A percentile compares a stretch with the other conserved stretches of the same genome.
Conservation (phyloP, 2,329 filamentous ascomycete species). For the Hypoxylon sp. region DNA sequence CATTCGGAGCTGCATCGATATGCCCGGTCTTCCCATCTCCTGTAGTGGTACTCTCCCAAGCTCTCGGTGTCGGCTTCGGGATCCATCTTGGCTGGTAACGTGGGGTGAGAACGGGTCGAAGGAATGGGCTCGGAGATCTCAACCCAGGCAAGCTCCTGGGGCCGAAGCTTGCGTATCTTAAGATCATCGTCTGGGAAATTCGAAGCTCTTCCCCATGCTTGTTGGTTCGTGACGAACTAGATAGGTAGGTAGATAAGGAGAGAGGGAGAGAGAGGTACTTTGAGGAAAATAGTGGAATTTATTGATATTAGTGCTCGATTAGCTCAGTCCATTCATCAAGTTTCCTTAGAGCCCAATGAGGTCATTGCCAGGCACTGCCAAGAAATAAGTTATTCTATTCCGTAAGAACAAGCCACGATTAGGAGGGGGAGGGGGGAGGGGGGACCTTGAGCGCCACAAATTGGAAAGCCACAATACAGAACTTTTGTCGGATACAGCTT, state of each 20-base stretch:
- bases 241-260: too few relatives aligned
- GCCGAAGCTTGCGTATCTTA: constrained; percentile 54
- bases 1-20: constrained; percentile 80
- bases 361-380: constrained; percentile 38
- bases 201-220: constrained; percentile 45
- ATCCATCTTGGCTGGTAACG: constrained; percentile 44
- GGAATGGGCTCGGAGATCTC: constrained; percentile 47
- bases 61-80: constrained; percentile 41
- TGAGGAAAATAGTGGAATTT: constrained; percentile 21
- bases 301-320: constrained; percentile 27
- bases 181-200: constrained; percentile 53
- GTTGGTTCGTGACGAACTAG: constrained; percentile 21
- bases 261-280: constrained; percentile 1
- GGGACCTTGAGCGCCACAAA: constrained; percentile 7
- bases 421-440: not conserved
- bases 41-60: constrained; percentile 61
- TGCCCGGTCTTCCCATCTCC: constrained; percentile 82
- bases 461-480: constrained; percentile 26
- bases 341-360: constrained; percentile 41
- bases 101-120: constrained; percentile 40
- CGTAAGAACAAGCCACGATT: constrained; percentile 31
- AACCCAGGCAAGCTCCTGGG: constrained; percentile 55
- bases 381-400: constrained; percentile 22
- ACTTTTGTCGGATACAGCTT: constrained; percentile 19
- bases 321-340: constrained; percentile 23